Base-by-base conservation (phyloP, 2,329 filamentous ascomycete species). In the Pezicula neosporulosa region DNA sequence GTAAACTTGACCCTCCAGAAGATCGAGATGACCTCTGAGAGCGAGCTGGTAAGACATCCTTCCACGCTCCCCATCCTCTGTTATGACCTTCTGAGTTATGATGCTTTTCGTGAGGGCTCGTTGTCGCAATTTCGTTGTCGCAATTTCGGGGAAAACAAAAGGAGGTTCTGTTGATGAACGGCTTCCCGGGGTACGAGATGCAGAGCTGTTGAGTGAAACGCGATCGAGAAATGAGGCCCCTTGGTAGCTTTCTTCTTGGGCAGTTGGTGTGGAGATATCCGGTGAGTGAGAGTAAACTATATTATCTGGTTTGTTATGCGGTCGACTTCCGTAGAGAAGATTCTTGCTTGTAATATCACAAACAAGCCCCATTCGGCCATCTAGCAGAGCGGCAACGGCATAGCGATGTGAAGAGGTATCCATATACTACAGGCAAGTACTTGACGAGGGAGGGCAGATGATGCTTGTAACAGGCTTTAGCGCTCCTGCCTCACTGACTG, bases 401-500 rank as follows among this genome's bases (percentile, higher is more conserved):
- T 80, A 73, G 41, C 75, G 72, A 8, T 77, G 70, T 2, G 72
- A 75, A 4, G 77, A 83, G 0, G 80, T 81, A 62, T 87, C 82
- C 75, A 87, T 84, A 55, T 84, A 55, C 80, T 81, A 58, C 82
- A 79, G 3, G 77, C 75, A 6, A 87, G 63, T 2, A 86, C 77
- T 42, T 75, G 70, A 15, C 73, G 70, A 12, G 81, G 81, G 70
- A 12, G 81, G 81, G 58, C 83, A 86, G 13, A 75, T 62, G 10
- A 87, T 74, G 38, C 70, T 77, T 1, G 80, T 74, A 15, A 82
- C 64, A 2, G 76, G 77, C 41, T 68, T 55, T 49, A 79, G 48
- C 59, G 60, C 57, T 51, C 68, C 57, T 53, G 64, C 60, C 6
- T 49, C 47, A 15, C 41, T 45, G 39, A 12, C 38, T 18, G 15